These are phyloP conservation scores for Oxytropis ochrocephala DNA, from an alignment of 306 rosid genomes.

Conservation along the genomic window DNA sequence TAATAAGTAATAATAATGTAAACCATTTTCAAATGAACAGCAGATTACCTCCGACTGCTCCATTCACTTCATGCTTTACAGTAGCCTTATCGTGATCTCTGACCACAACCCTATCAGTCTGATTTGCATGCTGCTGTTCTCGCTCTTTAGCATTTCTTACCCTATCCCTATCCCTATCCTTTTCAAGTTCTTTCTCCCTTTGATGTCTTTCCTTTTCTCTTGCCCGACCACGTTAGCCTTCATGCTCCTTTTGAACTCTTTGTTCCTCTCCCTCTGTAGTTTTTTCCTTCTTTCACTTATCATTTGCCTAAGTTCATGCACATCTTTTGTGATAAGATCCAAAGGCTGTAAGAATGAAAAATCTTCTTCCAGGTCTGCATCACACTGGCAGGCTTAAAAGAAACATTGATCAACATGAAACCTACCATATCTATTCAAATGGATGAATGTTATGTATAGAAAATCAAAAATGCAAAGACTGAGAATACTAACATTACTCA, in stretches of 20 bases:
- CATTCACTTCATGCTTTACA: conserved; percentile 28
- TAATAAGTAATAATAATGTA: background rate
- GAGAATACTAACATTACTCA: conserved; percentile 80
- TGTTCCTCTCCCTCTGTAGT: conserved; percentile 55
- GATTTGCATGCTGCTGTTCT: conserved; percentile 39
- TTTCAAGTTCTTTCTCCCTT: conserved; percentile 56
- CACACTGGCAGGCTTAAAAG: conserved; percentile 87
- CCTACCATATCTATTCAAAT: conserved; percentile 23
- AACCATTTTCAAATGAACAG: background rate
- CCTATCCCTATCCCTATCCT: conserved; percentile 60
- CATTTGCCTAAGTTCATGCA: conserved; percentile 68
- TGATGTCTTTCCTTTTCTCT: conserved; percentile 72
- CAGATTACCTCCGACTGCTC: conserved; percentile 26
- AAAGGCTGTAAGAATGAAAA: conserved; percentile 83
- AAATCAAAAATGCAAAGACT: conserved; percentile 15
- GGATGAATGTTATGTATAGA: conserved; percentile 25
- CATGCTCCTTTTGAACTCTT: conserved; percentile 56
- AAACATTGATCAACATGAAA: conserved; percentile 52
- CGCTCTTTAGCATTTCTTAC: conserved; percentile 54
- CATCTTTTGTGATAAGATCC: conserved; percentile 91
- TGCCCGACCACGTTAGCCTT: conserved; percentile 50
- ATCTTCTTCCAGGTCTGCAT: conserved; percentile 85
- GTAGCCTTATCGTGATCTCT: conserved; percentile 25
- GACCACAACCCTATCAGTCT: conserved; percentile 18
- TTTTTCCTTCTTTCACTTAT: conserved; percentile 63